phyloP scores from a whole-genome alignment of 2,329 filamentous ascomycete genomes.

The Monosporascus sp. region DNA sequence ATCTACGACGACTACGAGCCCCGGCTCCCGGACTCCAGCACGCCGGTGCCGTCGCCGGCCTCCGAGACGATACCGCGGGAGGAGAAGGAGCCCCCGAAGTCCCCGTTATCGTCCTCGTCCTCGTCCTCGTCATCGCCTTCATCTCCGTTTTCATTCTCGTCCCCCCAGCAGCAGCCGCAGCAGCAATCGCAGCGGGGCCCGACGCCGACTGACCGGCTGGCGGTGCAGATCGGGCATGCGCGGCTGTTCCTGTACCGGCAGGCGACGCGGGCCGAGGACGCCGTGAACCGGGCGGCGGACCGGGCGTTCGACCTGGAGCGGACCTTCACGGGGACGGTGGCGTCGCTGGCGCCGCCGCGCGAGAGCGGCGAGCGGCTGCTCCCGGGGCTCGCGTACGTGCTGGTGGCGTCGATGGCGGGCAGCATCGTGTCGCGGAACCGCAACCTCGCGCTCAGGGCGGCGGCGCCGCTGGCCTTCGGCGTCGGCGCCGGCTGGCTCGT shows the following conservation, averaged over 20 bases:
- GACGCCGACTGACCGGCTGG: slow-evolving; percentile 85
- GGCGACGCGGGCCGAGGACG: slow-evolving; percentile 69
- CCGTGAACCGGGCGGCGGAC: slow-evolving; percentile 77
- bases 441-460: slow-evolving; percentile 73
- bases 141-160: background rate
- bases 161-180: slow-evolving; percentile 25
- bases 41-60: slow-evolving; percentile 26
- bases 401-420: slow-evolving; percentile 92
- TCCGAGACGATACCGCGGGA: slow-evolving; percentile 24
- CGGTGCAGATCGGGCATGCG: slow-evolving; percentile 71
- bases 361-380: slow-evolving; percentile 85
- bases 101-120: slow-evolving; percentile 16
- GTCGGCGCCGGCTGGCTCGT: slow-evolving; percentile 78
- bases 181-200: slow-evolving; percentile 41
- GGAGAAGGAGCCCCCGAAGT: slow-evolving; percentile 10
- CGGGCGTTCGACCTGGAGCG: slow-evolving; percentile 79
- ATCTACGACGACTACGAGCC: slow-evolving; percentile 73
- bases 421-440: slow-evolving; percentile 86
- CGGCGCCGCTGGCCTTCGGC: slow-evolving; percentile 73
- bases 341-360: slow-evolving; percentile 78
- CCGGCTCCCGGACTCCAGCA: slow-evolving; percentile 24
- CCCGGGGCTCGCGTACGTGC: slow-evolving; percentile 84
- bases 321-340: slow-evolving; percentile 83
- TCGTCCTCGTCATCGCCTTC: slow-evolving; percentile 14
- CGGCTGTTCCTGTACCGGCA: slow-evolving; percentile 77